Base-by-base conservation (phyloP, 495 filamentous ascomycete species). In the Penicillium cinerascens region DNA sequence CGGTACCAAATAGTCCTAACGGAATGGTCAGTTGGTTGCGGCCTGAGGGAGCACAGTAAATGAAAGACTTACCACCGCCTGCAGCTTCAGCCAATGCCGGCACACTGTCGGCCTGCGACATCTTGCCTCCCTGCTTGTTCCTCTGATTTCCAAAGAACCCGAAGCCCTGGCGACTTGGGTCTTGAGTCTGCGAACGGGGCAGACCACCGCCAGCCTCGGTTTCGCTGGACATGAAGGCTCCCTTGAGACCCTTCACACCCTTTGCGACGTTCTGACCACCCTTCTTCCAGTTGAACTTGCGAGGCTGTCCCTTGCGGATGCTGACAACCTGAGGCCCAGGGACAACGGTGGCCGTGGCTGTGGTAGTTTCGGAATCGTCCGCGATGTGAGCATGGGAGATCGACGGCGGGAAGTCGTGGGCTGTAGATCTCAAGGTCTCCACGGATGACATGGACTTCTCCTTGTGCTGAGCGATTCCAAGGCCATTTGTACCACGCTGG, bases 201-300 rank as follows among this genome's bases (percentile, higher is more conserved):
- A 77, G 51, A 42, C 78, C 72, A 17, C 75, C 70, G 54, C 70
- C 65, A n/a, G 72, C 51, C 40, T 74, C 63, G 49, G 64, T 69
- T 27, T 70, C 81, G 66, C 66, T 80, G 53, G 66, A 83, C 69
- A 70, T 84, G 73, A 82, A 86, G 1, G 89, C 88, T 33, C 87
- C 87, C 63, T 95, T 95, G 60, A 96, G 82, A 36, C 91, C 91
- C 73, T 97, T 97, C 44, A 96, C 89, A 55, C 91, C 92, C 72
- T 97, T 96, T 33, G 91, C 91, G 47, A 97, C 85, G 37, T 87
- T 87, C 68, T 95, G 90, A 21, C 89, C 88, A 23, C 91, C 91
- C 68, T 95, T 96, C 79, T 96, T 96, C 92, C 93, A 97, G 71
- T 93, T 95, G 74, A 96, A 96, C 66, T 95, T 96, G 73, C 91